Evolutionary conservation across 371 early-diverging fungal genomes (phyloP).

Genomic region (Mortierella sp.): DNA sequence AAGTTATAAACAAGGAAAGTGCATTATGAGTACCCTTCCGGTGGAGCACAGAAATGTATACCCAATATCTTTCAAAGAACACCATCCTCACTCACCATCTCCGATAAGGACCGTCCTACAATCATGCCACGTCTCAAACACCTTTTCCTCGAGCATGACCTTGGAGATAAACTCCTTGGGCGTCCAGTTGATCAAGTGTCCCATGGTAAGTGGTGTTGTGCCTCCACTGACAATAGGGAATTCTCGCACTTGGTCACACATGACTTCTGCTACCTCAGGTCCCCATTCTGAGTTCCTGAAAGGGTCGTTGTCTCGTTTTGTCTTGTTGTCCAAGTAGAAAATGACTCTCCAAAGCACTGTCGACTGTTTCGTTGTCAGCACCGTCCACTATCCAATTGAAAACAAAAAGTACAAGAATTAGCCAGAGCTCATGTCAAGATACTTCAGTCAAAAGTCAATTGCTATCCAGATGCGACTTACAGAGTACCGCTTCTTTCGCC

Average conservation of each 20-base stretch:
- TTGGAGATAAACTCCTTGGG: constrained; percentile 2
- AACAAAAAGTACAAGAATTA: not conserved
- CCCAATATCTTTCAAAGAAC: no score
- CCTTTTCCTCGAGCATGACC: constrained; percentile 18
- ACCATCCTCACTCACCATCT: constrained; percentile 4
- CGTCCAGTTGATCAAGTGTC: constrained; percentile 16
- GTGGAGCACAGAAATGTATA: no score
- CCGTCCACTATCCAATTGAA: not conserved
- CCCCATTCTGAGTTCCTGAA: constrained; percentile 17
- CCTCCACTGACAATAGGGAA: constrained; percentile 6
- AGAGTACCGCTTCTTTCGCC: not conserved
- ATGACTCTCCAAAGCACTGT: not conserved
- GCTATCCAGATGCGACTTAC: not conserved
- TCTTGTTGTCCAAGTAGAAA: not conserved
- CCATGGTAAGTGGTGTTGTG: not conserved
- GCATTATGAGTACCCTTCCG: not conserved
- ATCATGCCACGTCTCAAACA: constrained; percentile 22
- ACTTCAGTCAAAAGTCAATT: no score
- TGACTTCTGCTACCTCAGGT: not conserved
- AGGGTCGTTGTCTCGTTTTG: not conserved
- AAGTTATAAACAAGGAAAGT: not conserved
- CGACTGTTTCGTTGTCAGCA: not conserved
- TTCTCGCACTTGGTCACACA: not conserved
- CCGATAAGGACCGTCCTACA: constrained; percentile 24
- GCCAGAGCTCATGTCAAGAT: no score